These are phyloP conservation scores for Scytalidium sp. DNA, from an alignment of 2,329 filamentous ascomycete genomes.

Conservation along the genomic window DNA sequence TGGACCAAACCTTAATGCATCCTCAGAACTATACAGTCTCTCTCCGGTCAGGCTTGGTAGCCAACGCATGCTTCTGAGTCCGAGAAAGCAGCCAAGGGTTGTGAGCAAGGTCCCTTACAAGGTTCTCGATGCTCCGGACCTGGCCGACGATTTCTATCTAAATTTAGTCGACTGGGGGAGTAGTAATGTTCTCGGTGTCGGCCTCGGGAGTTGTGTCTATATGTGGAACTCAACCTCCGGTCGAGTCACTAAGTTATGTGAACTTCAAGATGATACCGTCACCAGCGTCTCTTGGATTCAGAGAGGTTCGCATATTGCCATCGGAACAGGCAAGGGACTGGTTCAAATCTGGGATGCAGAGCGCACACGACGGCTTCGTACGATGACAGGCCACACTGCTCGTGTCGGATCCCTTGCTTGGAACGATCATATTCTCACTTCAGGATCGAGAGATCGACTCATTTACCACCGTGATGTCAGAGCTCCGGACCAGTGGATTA, in stretches of 20 bases:
- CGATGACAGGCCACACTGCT: slow-evolving; percentile 95
- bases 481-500: slow-evolving; percentile 84
- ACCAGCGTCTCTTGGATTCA: slow-evolving; percentile 99
- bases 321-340: slow-evolving; percentile 89
- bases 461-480: slow-evolving; percentile 97
- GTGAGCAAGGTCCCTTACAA: slow-evolving; percentile 98
- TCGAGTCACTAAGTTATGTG: slow-evolving; percentile 89
- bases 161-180: slow-evolving; percentile 98
- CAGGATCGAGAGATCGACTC: slow-evolving; percentile 85
- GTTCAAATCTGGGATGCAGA: slow-evolving; percentile 99
- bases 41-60: slow-evolving; percentile 92
- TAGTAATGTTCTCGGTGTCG: slow-evolving; percentile 89
- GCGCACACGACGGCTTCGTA: slow-evolving; percentile 77
- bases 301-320: slow-evolving; percentile 90
- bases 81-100: slow-evolving; percentile 80
- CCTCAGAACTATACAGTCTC: slow-evolving; percentile 91
- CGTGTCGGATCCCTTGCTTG: slow-evolving; percentile 92
- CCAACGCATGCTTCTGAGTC: slow-evolving; percentile 89
- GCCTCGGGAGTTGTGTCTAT: slow-evolving; percentile 88
- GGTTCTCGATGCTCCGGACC: slow-evolving; percentile 90
- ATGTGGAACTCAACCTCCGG: slow-evolving; percentile 97
- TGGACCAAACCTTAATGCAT: slow-evolving; percentile 82
- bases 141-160: slow-evolving; percentile 96
- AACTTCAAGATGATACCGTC: slow-evolving; percentile 87
- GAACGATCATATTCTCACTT: slow-evolving; percentile 97